These are phyloP conservation scores for Neofusicoccum kwambonambiense DNA, from an alignment of 2,329 filamentous ascomycete genomes.

Conservation along the genomic window DNA sequence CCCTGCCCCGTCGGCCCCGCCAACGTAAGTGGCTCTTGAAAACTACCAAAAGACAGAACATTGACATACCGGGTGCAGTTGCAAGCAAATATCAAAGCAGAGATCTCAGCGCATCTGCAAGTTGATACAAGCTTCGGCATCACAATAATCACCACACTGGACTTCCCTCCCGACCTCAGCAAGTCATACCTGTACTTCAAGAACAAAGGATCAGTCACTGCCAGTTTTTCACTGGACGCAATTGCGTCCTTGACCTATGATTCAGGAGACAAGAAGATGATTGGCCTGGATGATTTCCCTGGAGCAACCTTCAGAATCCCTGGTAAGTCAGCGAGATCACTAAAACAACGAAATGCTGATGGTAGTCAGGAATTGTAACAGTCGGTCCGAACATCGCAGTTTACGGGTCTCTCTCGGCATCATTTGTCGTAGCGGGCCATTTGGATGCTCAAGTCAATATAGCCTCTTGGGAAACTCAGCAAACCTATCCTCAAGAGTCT, in stretches of 20 bases:
- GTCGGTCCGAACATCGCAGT: not conserved
- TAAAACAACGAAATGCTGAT: not conserved
- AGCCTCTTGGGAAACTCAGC: not conserved
- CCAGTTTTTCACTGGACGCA: constrained; percentile 30
- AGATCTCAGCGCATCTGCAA: constrained; percentile 18
- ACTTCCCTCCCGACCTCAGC: constrained; percentile 25
- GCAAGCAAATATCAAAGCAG: constrained; percentile 22
- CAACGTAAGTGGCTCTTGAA: not conserved
- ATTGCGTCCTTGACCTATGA: constrained; percentile 20
- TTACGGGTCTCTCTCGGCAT: not conserved
- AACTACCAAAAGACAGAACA: constrained; percentile 15
- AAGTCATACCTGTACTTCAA: constrained; percentile 28
- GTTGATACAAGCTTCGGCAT: constrained; percentile 30
- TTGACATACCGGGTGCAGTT: constrained; percentile 16
- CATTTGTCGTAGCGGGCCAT: not conserved
- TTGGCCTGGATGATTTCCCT: not conserved
- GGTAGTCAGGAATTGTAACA: not conserved
- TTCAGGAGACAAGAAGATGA: not conserved
- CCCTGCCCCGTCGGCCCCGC: not conserved
- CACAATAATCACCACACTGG: constrained; percentile 25
- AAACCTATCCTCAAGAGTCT: not conserved
- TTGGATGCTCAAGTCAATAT: not conserved
- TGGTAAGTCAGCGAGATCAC: not conserved
- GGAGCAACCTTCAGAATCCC: not conserved
- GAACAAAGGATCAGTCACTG: constrained; percentile 27